phyloP scores from a whole-genome alignment of 2,329 filamentous ascomycete species.

The Aureobasidium sp. region DNA sequence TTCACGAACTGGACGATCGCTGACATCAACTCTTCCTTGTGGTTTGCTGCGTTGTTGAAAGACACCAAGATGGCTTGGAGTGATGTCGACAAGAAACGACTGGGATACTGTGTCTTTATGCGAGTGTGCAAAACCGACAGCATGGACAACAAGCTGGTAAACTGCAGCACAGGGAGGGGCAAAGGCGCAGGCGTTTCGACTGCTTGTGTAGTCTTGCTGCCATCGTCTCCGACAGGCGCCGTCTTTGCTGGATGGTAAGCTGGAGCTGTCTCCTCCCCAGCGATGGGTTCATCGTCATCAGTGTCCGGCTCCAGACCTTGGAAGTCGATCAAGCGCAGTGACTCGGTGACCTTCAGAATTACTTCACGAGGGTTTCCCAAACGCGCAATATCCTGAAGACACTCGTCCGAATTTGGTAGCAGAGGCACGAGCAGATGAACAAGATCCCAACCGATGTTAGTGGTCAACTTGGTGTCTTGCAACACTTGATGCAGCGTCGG shows the following conservation, averaged over 20 bases:
- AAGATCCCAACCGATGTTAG: slow-evolving; percentile 77
- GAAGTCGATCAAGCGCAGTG: slow-evolving; percentile 55
- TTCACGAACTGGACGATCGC: slow-evolving; percentile 65
- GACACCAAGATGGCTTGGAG: slow-evolving; percentile 63
- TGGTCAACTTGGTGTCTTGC: slow-evolving; percentile 60
- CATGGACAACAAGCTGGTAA: slow-evolving; percentile 64
- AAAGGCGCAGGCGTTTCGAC: slow-evolving; percentile 27
- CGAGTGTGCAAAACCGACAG: slow-evolving; percentile 65
- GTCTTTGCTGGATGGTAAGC: slow-evolving; percentile 26
- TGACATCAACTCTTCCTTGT: slow-evolving; percentile 58
- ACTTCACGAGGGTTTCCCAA: slow-evolving; percentile 76
- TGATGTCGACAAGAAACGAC: slow-evolving; percentile 70
- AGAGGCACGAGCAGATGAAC: slow-evolving; percentile 66
- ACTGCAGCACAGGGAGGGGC: slow-evolving; percentile 47
- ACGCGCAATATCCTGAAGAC: slow-evolving; percentile 66
- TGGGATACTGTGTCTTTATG: slow-evolving; percentile 70
- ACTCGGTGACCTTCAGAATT: slow-evolving; percentile 71
- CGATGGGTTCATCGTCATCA: slow-evolving; percentile 36
- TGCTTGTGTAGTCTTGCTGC: slow-evolving; percentile 23
- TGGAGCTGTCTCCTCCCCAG: slow-evolving; percentile 18
- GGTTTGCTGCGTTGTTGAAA: slow-evolving; percentile 52
- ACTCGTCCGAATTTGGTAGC: slow-evolving; percentile 58
- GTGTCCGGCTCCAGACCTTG: slow-evolving; percentile 48
- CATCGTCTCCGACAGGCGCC: slow-evolving; percentile 17
- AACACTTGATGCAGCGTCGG: slow-evolving; percentile 62